Evolutionary conservation across 257 asterid species (phyloP).

Genomic region (Schizonepeta tenuifolia): DNA sequence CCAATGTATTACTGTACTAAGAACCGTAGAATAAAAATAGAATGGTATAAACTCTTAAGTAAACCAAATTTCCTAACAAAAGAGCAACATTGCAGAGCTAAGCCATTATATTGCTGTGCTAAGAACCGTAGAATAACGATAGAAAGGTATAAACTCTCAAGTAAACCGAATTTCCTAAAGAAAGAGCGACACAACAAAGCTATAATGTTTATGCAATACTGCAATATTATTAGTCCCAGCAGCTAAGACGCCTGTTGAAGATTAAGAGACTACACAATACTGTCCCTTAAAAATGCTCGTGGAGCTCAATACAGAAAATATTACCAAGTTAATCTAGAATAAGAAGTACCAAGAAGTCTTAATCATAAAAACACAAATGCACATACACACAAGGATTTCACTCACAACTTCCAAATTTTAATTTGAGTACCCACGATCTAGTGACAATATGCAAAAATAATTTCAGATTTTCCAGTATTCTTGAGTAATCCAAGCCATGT

Average conservation of each 20-base stretch:
- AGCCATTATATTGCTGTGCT: conserved; percentile 25
- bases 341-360: conserved; percentile 10
- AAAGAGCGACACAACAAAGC: not conserved
- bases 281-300: not conserved
- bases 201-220: not conserved
- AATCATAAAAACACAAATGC: not conserved
- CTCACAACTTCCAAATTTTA: conserved; percentile 8
- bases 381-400: not conserved
- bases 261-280: not conserved
- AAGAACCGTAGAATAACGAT: conserved; percentile 10
- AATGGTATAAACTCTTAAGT: conserved; percentile 23
- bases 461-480: conserved; percentile 17
- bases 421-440: not conserved
- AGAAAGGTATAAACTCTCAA: conserved; percentile 22
- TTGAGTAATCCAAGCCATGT: conserved; percentile 31
- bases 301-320: not conserved
- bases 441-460: conserved; percentile 16
- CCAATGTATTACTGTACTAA: conserved; percentile 24
- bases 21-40: conserved; percentile 8
- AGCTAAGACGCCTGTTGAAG: not conserved
- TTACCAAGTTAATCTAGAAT: conserved; percentile 19
- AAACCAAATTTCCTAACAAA: conserved; percentile 1
- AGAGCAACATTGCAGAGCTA: too few relatives aligned
- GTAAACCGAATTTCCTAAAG: conserved; percentile 2
- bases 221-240: conserved; percentile 5